Conservation (phyloP, 257 asterid species). For the Eustoma russellianum region DNA sequence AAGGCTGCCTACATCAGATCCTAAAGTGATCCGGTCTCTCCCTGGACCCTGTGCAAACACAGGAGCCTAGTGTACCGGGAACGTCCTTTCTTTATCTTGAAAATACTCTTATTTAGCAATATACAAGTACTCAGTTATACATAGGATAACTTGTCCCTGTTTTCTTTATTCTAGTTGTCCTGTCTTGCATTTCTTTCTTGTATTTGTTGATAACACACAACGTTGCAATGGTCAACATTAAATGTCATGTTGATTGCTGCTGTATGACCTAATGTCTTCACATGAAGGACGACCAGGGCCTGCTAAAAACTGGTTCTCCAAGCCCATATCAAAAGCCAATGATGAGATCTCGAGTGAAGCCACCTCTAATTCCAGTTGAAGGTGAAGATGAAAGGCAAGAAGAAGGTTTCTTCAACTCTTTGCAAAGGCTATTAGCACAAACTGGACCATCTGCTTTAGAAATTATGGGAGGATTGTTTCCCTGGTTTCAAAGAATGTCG, state of each 20-base stretch:
- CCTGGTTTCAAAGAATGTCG: constrained; percentile 44
- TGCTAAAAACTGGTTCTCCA: constrained; percentile 24
- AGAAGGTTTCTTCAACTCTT: constrained; percentile 55
- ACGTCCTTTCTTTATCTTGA: too few relatives aligned
- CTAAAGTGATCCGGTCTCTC: too few relatives aligned
- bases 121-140: not conserved
- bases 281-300: constrained; percentile 30
- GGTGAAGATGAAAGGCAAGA: constrained; percentile 76
- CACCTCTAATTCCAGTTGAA: constrained; percentile 63
- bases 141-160: too few relatives aligned
- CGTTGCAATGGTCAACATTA: not conserved
- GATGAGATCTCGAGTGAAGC: constrained; percentile 40
- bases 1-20: too few relatives aligned
- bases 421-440: constrained; percentile 45
- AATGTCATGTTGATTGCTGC: not conserved
- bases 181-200: too few relatives aligned
- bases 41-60: too few relatives aligned
- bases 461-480: constrained; percentile 57
- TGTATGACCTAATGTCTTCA: constrained; percentile 10
- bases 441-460: constrained; percentile 58
- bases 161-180: too few relatives aligned
- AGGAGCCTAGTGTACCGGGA: too few relatives aligned
- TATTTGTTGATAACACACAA: not conserved
- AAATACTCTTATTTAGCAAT: not conserved
- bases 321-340: constrained; percentile 42